Percentiles rank a stretch among this genome's conserved stretches.
Evolutionary conservation across 768 basidiomycete genomes (phyloP).

Genomic region (Pleurotus tuoliensis): DNA sequence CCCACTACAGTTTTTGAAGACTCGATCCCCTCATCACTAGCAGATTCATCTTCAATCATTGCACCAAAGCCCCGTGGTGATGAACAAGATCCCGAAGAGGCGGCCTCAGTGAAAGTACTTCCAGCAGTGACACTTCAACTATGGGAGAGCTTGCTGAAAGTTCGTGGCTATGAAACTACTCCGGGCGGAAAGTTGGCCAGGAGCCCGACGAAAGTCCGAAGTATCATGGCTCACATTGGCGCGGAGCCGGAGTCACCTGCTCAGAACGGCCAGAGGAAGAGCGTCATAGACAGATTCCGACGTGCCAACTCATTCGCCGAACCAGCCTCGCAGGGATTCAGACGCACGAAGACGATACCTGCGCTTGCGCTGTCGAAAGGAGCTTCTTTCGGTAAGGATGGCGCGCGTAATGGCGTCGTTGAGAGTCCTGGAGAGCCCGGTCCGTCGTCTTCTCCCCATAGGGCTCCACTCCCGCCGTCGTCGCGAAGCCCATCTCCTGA

Average conservation of each 20-base stretch:
- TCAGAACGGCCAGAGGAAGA: slow-evolving; percentile 17
- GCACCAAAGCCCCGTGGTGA: slow-evolving; percentile 14
- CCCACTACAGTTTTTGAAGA: not conserved
- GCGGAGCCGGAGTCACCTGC: slow-evolving; percentile 1
- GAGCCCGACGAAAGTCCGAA: slow-evolving; percentile 48
- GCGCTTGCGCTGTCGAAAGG: slow-evolving; percentile 8
- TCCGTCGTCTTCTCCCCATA: slow-evolving; percentile 10
- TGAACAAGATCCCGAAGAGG: slow-evolving; percentile 47
- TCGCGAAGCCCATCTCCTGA: slow-evolving; percentile 2
- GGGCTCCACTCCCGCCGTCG: slow-evolving; percentile 1
- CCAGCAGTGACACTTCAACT: slow-evolving; percentile 62
- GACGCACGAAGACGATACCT: slow-evolving; percentile 33
- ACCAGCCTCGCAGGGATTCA: slow-evolving; percentile 26
- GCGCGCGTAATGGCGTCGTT: not conserved
- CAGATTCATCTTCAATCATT: slow-evolving; percentile 10
- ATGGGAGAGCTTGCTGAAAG: slow-evolving; percentile 66
- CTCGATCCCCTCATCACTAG: slow-evolving; percentile 8
- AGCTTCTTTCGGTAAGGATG: not conserved
- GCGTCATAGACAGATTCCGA: slow-evolving; percentile 57
- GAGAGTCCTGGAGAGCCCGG: slow-evolving; percentile 9
- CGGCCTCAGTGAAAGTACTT: slow-evolving; percentile 46
- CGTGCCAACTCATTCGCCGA: slow-evolving; percentile 63
- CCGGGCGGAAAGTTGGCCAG: slow-evolving; percentile 53
- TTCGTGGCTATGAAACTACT: slow-evolving; percentile 62
- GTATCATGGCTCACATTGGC: slow-evolving; percentile 5